These are phyloP conservation scores for Phytophthora multivora DNA, from an alignment of 352 stramenopile genomes.

Conservation along the genomic window DNA sequence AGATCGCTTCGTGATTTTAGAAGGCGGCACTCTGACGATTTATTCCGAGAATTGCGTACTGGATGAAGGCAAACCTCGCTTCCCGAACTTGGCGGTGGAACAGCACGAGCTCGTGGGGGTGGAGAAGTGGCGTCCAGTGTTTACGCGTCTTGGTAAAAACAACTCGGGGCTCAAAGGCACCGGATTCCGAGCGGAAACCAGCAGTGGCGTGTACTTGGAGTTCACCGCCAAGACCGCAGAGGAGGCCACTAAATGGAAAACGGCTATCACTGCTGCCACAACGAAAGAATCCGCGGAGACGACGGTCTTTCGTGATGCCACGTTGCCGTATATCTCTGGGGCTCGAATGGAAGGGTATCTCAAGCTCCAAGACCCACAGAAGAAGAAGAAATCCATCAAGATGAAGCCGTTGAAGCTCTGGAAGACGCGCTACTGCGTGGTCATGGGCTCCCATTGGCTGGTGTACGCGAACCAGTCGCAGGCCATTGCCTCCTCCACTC, in stretches of 20 bases:
- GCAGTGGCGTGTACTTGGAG: conserved; percentile 64
- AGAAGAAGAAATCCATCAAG: conserved; percentile 36
- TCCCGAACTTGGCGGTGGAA: conserved; percentile 38
- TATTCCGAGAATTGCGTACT: conserved; percentile 42
- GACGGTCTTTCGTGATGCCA: conserved; percentile 42
- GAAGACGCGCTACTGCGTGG: conserved; percentile 70
- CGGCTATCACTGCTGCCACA: conserved; percentile 30
- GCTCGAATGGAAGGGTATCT: conserved; percentile 78
- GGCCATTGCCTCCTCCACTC: conserved; percentile 34
- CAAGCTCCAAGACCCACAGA: conserved; percentile 41
- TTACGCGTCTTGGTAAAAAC: conserved; percentile 23
- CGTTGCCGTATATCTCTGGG: conserved; percentile 61
- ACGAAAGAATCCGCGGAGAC: conserved; percentile 22
- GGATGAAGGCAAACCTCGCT: conserved; percentile 15
- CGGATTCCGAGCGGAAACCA: conserved; percentile 67
- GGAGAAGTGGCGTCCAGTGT: conserved; percentile 57
- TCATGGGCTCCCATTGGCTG: conserved; percentile 73
- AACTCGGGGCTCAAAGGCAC: conserved; percentile 25
- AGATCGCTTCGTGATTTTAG: conserved; percentile 51
- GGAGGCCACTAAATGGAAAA: conserved; percentile 49
- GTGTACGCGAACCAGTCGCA: conserved; percentile 73
- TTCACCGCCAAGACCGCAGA: conserved; percentile 40
- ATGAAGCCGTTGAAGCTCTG: conserved; percentile 43
- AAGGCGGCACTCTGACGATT: conserved; percentile 39
- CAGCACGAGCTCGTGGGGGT: conserved; percentile 56